Evolutionary conservation across 495 filamentous ascomycete species (phyloP).

Genomic region (Penicillium canescens): DNA sequence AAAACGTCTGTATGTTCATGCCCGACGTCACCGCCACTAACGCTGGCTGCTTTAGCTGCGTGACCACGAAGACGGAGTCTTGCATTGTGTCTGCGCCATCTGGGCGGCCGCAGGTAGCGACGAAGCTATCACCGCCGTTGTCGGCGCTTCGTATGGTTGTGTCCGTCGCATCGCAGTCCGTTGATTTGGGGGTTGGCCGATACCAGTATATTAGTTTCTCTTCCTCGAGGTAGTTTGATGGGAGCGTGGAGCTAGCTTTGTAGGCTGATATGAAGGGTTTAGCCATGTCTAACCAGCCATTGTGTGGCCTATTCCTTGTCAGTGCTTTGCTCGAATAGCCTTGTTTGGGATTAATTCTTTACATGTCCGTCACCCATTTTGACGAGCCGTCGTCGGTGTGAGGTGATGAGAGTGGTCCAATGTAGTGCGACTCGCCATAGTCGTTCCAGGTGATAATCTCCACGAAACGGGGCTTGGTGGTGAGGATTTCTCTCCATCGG

Average conservation of each 20-base stretch:
- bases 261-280: slow-evolving; percentile 61
- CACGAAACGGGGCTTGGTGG: too few species aligned
- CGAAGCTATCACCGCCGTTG: slow-evolving; percentile 55
- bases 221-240: slow-evolving; percentile 43
- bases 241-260: slow-evolving; percentile 50
- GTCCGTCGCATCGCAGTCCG: slow-evolving; percentile 56
- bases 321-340: not conserved
- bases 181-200: slow-evolving; percentile 47
- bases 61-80: slow-evolving; percentile 58
- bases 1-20: slow-evolving; percentile 41
- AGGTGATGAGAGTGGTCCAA: too few species aligned
- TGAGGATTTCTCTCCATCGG: too few species aligned
- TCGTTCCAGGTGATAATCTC: too few species aligned
- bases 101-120: slow-evolving; percentile 46
- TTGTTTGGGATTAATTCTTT: not conserved
- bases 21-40: slow-evolving; percentile 52
- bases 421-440: too few species aligned
- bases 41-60: slow-evolving; percentile 50
- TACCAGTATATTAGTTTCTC: slow-evolving; percentile 64
- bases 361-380: too few species aligned
- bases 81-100: slow-evolving; percentile 54
- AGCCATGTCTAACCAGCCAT: slow-evolving; percentile 59
- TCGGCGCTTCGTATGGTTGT: slow-evolving; percentile 48
- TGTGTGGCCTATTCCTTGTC: slow-evolving; percentile 47
- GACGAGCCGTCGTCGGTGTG: too few species aligned